phyloP scores from a whole-genome alignment of 108 stramenopile species.

The Cylindrotheca closterium region DNA sequence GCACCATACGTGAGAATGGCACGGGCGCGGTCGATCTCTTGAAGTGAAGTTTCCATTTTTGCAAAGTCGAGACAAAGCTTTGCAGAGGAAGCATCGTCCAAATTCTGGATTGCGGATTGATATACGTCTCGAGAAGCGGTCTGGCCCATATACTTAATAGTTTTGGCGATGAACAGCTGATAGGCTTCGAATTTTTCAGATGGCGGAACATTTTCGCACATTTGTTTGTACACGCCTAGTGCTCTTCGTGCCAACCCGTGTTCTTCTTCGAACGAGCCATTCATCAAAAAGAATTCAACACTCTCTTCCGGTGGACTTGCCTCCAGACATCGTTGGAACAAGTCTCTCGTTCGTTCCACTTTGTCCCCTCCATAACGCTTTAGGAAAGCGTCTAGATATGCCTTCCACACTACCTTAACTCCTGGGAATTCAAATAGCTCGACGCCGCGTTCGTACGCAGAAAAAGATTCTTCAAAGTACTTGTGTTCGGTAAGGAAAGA shows the following conservation, averaged over 20 bases:
- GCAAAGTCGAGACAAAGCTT: slow-evolving; percentile 94
- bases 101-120: slow-evolving; percentile 87
- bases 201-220: slow-evolving; percentile 83
- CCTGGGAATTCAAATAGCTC: slow-evolving; percentile 92
- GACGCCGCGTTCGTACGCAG: slow-evolving; percentile 87
- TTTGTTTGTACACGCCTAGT: slow-evolving; percentile 85
- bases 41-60: slow-evolving; percentile 88
- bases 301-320: slow-evolving; percentile 85
- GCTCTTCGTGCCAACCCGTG: slow-evolving; percentile 94
- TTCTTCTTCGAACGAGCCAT: slow-evolving; percentile 94
- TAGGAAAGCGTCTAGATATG: slow-evolving; percentile 86
- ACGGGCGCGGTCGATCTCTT: slow-evolving; percentile 95
- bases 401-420: slow-evolving; percentile 85
- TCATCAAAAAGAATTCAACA: slow-evolving; percentile 84
- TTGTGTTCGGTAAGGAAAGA: slow-evolving; percentile 88
- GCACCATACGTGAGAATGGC: slow-evolving; percentile 89
- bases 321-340: slow-evolving; percentile 92
- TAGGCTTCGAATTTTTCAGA: slow-evolving; percentile 86
- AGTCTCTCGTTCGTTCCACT: slow-evolving; percentile 89
- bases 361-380: slow-evolving; percentile 93
- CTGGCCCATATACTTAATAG: slow-evolving; percentile 85
- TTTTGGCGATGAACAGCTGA: slow-evolving; percentile 88
- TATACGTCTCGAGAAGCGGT: slow-evolving; percentile 90
- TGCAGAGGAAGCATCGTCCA: slow-evolving; percentile 74
- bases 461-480: slow-evolving; percentile 96